Base-by-base conservation (phyloP, 305 asterid genomes). In the Fraxinus greggii region DNA sequence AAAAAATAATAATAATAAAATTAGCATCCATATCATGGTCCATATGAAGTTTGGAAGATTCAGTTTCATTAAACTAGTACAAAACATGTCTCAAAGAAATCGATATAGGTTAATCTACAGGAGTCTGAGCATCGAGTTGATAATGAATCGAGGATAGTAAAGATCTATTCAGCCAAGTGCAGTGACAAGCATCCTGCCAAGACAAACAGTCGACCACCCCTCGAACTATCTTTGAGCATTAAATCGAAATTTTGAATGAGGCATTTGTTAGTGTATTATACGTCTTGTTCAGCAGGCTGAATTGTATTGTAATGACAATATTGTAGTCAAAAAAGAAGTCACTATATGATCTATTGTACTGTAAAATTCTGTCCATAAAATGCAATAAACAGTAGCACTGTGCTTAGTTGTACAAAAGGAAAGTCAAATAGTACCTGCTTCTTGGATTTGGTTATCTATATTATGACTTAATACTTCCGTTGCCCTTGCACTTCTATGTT, bases 401-500 rank as follows among this genome's bases (percentile, higher is more conserved):
- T 26, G 75, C 78, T 80, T 70, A 10, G 45, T 84, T 72, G 32
- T 38, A 54, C 45, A 70, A 10, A 35, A 26, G 59, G n/a, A 7
- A 80, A 45, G 73, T 90, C 87, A 93, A 80, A 89, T 90, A 56
- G 89, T 67, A 69, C 70, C 86, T 69, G 90, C 86, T 79, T 80
- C 92, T 83, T 85, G 92, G 54, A 90, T 84, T 88, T 86, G 95
- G 75, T 85, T 86, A 77, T 91, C 94, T 78, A 92, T 80, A 80
- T 94, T 90, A 81, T 82, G 91, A 38, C 81, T 83, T 23, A 91
- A 48, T 28, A 89, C 93, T 86, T 92, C 92, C 69, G 90, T 89
- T 4, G 88, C 91, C 80, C 97, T 87, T 15, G 99, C 88, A 81
- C 99, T 96, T 87, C 99, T 85, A 83, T 96, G 98, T 84, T 94